phyloP scores from a whole-genome alignment of 192 early-diverging fungal genomes.

The Dissophora globulifera region DNA sequence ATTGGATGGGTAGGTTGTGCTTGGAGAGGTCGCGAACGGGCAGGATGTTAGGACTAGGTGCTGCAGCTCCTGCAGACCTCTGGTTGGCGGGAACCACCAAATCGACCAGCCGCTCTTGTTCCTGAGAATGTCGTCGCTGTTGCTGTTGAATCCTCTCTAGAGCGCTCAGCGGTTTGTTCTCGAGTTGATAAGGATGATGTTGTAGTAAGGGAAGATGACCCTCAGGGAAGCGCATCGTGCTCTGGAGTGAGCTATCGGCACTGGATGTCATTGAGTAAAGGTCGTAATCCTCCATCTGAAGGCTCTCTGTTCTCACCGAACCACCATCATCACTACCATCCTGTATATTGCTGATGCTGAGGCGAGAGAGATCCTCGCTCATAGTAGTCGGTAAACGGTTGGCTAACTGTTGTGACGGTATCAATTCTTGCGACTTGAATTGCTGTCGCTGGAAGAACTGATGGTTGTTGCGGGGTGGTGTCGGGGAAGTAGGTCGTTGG shows the following conservation, averaged over 20 bases:
- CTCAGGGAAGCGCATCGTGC: not conserved
- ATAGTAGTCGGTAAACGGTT: constrained; percentile 12
- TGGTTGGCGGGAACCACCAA: constrained; percentile 6
- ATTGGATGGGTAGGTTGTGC: constrained; percentile 4
- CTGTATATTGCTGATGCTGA: constrained; percentile 25
- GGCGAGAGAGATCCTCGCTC: constrained; percentile 29
- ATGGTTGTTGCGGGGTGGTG: constrained; percentile 2
- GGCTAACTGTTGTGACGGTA: not conserved
- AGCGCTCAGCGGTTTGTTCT: constrained; percentile 22
- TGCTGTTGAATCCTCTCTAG: constrained; percentile 28
- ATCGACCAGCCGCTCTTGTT: constrained; percentile 33
- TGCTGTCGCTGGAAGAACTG: constrained; percentile 9
- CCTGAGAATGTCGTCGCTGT: constrained; percentile 14
- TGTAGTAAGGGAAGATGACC: constrained; percentile 4
- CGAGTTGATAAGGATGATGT: constrained; percentile 5
- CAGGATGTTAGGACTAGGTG: not conserved
- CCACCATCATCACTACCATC: constrained; percentile 31
- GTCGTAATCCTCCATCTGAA: constrained; percentile 43
- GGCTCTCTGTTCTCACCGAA: no score
- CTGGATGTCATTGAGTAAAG: not conserved
- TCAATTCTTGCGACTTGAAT: not conserved
- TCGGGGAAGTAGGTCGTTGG: not conserved
- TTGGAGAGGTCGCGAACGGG: constrained; percentile 10
- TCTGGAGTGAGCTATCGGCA: not conserved
- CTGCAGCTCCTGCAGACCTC: not conserved